A percentile compares a stretch with the other conserved stretches of the same genome.
Conservation (phyloP, 768 basidiomycete species). For the Neoboletus subvelutipes region DNA sequence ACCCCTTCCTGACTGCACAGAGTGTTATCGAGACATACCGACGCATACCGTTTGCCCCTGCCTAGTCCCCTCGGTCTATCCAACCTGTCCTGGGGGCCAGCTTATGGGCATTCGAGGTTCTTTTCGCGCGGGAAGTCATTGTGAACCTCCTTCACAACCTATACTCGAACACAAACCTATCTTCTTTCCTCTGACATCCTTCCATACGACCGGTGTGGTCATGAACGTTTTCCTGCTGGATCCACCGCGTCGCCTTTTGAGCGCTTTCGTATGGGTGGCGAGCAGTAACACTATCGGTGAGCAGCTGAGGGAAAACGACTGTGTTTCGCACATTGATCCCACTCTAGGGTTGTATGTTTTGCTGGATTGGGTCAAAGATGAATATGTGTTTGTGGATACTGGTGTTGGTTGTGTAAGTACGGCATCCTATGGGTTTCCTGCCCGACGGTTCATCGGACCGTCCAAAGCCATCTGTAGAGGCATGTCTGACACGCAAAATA, state of each 20-base stretch:
- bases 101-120: not conserved
- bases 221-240: constrained; percentile 80
- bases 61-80: constrained; percentile 1
- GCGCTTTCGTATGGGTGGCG: constrained; percentile 70
- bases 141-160: constrained; percentile 14
- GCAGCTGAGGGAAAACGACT: not conserved
- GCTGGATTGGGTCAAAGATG: constrained; percentile 61
- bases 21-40: constrained; percentile 16
- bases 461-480: not conserved
- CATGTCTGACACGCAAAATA: constrained; percentile 1
- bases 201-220: constrained; percentile 64
- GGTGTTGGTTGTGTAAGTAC: constrained; percentile 68
- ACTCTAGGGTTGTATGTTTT: constrained; percentile 63
- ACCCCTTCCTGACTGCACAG: constrained; percentile 22
- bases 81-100: constrained; percentile 7
- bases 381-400: constrained; percentile 73
- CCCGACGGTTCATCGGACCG: constrained; percentile 4
- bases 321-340: not conserved
- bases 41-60: constrained; percentile 4
- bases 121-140: constrained; percentile 8
- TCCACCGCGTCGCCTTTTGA: constrained; percentile 57
- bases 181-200: constrained; percentile 61
- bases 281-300: constrained; percentile 37
- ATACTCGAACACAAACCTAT: constrained; percentile 36
- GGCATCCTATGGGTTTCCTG: not conserved